These are phyloP conservation scores for Geopyxis carbonaria DNA, from an alignment of 495 filamentous ascomycete species.

Conservation along the genomic window DNA sequence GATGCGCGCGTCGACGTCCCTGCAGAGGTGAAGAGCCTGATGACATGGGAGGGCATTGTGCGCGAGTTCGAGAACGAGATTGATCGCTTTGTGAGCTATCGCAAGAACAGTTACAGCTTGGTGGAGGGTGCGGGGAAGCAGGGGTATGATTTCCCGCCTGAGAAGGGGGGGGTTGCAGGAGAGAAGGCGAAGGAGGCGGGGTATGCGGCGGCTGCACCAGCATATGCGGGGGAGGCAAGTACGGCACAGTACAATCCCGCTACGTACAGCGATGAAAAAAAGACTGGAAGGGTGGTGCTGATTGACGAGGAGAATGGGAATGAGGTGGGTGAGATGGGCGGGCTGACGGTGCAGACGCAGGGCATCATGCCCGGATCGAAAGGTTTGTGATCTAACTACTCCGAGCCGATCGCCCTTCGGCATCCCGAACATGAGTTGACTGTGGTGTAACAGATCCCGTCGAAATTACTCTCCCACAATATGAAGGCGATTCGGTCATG, in stretches of 20 bases:
- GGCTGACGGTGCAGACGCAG: constrained; percentile 55
- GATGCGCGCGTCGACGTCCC: constrained; percentile 12
- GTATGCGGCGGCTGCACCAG: not conserved
- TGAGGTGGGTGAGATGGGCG: constrained; percentile 77
- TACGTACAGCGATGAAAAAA: constrained; percentile 11
- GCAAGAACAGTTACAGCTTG: constrained; percentile 5
- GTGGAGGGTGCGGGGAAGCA: constrained; percentile 6
- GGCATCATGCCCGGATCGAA: constrained; percentile 79
- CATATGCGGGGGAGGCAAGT: constrained; percentile 1
- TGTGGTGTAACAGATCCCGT: constrained; percentile 53
- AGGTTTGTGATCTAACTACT: constrained; percentile 36
- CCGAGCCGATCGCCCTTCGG: not conserved
- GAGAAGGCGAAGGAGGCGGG: constrained; percentile 1
- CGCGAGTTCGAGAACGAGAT: constrained; percentile 17
- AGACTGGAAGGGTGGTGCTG: constrained; percentile 48
- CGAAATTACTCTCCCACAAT: constrained; percentile 58
- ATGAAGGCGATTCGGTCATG: constrained; percentile 8
- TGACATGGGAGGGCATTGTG: constrained; percentile 18
- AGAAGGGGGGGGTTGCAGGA: constrained; percentile 7
- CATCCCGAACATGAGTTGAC: constrained; percentile 9
- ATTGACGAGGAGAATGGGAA: constrained; percentile 90
- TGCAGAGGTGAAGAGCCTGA: constrained; percentile 1
- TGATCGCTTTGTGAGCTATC: constrained; percentile 13
- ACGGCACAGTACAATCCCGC: constrained; percentile 12
- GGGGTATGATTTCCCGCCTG: too few relatives aligned